Conservation (phyloP, 208 protist species). For the Spongospora subterranea region DNA sequence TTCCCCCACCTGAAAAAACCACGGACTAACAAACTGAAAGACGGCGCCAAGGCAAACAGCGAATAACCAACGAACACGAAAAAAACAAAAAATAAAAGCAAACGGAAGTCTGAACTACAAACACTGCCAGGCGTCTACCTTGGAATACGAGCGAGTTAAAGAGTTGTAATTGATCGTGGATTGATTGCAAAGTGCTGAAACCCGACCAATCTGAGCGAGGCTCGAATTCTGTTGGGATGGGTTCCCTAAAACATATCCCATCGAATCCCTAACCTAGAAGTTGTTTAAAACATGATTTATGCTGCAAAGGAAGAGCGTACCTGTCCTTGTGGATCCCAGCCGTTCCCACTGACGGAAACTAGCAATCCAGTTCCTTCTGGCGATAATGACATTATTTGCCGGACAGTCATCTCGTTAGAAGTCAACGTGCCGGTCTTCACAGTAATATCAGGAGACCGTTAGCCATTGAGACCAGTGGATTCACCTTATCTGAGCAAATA, state of each 20-base stretch:
- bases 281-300: neutral
- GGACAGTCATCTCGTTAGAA: slow-evolving; percentile 95
- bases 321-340: neutral
- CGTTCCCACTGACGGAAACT: neutral
- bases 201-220: neutral
- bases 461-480: neutral
- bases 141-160: neutral
- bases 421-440: slow-evolving; percentile 96
- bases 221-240: too few relatives aligned
- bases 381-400: slow-evolving; percentile 58
- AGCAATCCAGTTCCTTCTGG: neutral
- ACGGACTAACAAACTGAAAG: neutral
- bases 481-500: slow-evolving; percentile 96
- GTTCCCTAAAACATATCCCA: too few relatives aligned
- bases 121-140: slow-evolving; percentile 67
- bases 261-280: too few relatives aligned
- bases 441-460: neutral
- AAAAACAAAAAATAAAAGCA: neutral
- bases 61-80: too few relatives aligned
- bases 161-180: slow-evolving; percentile 7
- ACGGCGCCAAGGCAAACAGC: neutral
- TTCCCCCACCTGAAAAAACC: slow-evolving; percentile 59
- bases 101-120: slow-evolving; percentile 40
- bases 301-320: neutral
- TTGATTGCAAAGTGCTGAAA: slow-evolving; percentile 57